phyloP scores from a whole-genome alignment of 2,329 filamentous ascomycete genomes.

The Pseudogymnoascus sp. region DNA sequence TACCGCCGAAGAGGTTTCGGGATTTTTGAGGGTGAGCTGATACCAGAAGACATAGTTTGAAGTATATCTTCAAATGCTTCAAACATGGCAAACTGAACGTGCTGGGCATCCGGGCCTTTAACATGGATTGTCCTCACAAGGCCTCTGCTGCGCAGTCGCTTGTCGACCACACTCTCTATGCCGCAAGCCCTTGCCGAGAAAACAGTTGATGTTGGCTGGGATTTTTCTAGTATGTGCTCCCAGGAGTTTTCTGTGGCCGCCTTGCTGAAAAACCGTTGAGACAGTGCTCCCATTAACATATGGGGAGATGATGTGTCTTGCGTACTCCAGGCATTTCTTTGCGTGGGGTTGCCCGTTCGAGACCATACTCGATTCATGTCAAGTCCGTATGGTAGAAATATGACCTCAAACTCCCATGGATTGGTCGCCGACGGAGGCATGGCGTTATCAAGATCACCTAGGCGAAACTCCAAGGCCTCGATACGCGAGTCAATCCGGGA shows the following conservation, averaged over 20 bases:
- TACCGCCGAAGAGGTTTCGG: constrained; percentile 23
- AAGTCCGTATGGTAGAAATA: constrained; percentile 64
- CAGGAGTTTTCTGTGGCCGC: neutral
- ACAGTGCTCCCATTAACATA: constrained; percentile 20
- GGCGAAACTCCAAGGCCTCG: constrained; percentile 39
- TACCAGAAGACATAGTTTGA: constrained; percentile 33
- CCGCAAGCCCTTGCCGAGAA: constrained; percentile 63
- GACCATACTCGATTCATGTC: constrained; percentile 50
- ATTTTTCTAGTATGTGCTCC: constrained; percentile 32
- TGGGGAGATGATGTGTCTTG: constrained; percentile 28
- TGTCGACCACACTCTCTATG: constrained; percentile 56
- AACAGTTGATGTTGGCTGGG: constrained; percentile 31
- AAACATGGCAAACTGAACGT: constrained; percentile 59
- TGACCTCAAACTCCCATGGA: constrained; percentile 71
- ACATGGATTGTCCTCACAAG: constrained; percentile 60
- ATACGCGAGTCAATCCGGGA: constrained; percentile 40
- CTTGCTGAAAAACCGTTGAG: neutral
- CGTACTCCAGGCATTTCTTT: constrained; percentile 21
- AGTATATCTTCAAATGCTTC: constrained; percentile 55
- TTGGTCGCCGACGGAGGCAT: constrained; percentile 52
- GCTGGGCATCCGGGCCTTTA: constrained; percentile 57
- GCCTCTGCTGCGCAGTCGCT: constrained; percentile 68
- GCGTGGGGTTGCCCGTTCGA: constrained; percentile 3
- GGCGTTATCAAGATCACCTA: constrained; percentile 26
- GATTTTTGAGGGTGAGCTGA: constrained; percentile 15